Conservation (phyloP, 192 early-diverging fungal genomes). For the Podila horticola region DNA sequence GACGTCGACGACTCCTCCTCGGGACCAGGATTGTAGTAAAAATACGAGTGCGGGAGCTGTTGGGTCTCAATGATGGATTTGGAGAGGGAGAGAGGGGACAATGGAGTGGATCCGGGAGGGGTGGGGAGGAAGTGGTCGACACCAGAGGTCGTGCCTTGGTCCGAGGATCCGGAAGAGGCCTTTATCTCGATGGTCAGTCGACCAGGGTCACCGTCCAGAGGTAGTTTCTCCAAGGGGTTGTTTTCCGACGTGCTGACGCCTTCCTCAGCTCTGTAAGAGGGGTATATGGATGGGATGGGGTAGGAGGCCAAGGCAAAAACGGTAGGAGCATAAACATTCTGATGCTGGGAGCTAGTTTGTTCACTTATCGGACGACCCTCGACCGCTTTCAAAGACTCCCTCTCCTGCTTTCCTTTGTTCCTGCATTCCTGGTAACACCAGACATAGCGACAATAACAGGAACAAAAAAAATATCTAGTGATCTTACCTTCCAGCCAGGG, state of each 20-base stretch:
- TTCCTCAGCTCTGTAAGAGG: not conserved
- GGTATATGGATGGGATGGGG: not conserved
- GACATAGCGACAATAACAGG: not conserved
- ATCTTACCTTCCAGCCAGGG: conserved; percentile 33
- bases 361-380: too few relatives aligned
- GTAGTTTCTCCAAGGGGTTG: not conserved
- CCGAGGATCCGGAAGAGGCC: not conserved
- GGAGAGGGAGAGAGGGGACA: conserved; percentile 25
- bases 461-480: not conserved
- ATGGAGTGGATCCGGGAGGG: conserved; percentile 25
- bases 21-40: not conserved
- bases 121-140: conserved; percentile 23
- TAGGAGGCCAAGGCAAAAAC: not conserved
- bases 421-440: not conserved
- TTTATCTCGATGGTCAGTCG: not conserved
- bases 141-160: not conserved
- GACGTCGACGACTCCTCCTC: not conserved
- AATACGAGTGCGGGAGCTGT: not conserved
- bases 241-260: not conserved
- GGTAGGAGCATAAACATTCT: too few relatives aligned
- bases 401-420: not conserved
- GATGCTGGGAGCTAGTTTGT: too few relatives aligned
- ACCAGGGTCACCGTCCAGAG: conserved; percentile 1
- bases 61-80: conserved; percentile 12
- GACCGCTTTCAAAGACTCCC: not conserved